phyloP scores from a whole-genome alignment of 306 rosid species.

The Psophocarpus tetragonolobus region DNA sequence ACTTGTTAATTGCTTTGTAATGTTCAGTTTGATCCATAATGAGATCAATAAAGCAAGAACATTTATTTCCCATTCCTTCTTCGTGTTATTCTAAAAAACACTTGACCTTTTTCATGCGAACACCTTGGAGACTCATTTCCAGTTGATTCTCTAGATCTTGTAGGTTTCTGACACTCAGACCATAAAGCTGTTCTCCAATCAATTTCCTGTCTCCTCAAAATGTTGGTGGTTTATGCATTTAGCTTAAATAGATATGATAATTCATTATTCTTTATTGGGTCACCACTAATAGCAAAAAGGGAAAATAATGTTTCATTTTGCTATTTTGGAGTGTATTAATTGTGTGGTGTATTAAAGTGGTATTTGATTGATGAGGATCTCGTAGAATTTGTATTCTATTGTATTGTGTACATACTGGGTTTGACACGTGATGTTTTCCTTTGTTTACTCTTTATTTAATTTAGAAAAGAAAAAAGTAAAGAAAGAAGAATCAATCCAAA shows the following conservation, averaged over 20 bases:
- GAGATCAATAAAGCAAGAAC: background rate
- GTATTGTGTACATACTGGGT: background rate
- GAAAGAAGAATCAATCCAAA: background rate
- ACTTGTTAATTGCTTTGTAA: slow-evolving; percentile 29
- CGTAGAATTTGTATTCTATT: background rate
- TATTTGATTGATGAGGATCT: background rate
- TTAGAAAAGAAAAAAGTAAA: background rate
- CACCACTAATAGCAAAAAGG: background rate
- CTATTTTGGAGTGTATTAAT: background rate
- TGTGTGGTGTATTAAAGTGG: background rate
- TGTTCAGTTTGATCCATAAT: background rate
- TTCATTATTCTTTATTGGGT: background rate
- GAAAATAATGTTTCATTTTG: background rate
- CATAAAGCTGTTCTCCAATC: slow-evolving; percentile 70
- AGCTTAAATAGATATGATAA: slow-evolving; percentile 7
- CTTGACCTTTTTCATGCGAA: slow-evolving; percentile 67
- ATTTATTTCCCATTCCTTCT: background rate
- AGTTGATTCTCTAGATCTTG: slow-evolving; percentile 66
- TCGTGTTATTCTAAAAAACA: background rate
- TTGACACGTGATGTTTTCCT: background rate
- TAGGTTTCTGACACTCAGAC: slow-evolving; percentile 56
- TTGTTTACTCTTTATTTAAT: background rate
- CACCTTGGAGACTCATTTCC: slow-evolving; percentile 62
- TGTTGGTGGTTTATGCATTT: slow-evolving; percentile 15
- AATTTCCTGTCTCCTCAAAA: slow-evolving; percentile 48